Conservation (phyloP, 805 yeast genomes). For the Metschnikowia borealis region DNA sequence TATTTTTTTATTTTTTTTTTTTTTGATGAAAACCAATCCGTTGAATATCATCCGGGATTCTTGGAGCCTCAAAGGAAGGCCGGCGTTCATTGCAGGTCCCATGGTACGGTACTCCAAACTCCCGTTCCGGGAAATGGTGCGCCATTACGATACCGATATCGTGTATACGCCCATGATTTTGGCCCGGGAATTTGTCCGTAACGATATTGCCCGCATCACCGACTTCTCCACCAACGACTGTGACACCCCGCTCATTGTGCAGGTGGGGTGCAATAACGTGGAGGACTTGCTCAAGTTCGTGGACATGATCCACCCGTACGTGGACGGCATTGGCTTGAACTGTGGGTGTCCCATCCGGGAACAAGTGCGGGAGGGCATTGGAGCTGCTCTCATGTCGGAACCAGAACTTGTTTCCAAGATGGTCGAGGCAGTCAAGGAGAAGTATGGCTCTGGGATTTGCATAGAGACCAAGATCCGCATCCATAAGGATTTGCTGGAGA, state of each 20-base stretch:
- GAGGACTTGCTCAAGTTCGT: constrained; percentile 78
- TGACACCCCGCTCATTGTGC: constrained; percentile 77
- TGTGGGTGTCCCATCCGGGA: constrained; percentile 98
- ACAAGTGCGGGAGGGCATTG: constrained; percentile 92
- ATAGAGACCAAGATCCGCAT: constrained; percentile 91
- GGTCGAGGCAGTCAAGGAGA: constrained; percentile 78
- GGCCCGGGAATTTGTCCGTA: constrained; percentile 91
- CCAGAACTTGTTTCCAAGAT: constrained; percentile 75
- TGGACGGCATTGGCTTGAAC: constrained; percentile 91
- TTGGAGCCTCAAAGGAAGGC: constrained; percentile 24
- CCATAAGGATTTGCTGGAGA: constrained; percentile 69
- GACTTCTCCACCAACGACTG: constrained; percentile 77
- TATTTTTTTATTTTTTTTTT: no score
- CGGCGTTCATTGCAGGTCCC: constrained; percentile 63
- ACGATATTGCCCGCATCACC: constrained; percentile 69
- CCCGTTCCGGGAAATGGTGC: constrained; percentile 75
- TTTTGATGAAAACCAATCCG: constrained; percentile 28
- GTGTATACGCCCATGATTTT: constrained; percentile 95
- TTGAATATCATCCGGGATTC: constrained; percentile 29
- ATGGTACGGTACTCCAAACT: constrained; percentile 96
- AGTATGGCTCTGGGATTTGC: constrained; percentile 66
- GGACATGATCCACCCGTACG: constrained; percentile 84
- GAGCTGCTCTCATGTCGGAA: constrained; percentile 88
- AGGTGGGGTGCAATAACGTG: constrained; percentile 85
- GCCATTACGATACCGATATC: constrained; percentile 73